Evolutionary conservation across 495 filamentous ascomycete genomes (phyloP).

Genomic region (Podospora comata): DNA sequence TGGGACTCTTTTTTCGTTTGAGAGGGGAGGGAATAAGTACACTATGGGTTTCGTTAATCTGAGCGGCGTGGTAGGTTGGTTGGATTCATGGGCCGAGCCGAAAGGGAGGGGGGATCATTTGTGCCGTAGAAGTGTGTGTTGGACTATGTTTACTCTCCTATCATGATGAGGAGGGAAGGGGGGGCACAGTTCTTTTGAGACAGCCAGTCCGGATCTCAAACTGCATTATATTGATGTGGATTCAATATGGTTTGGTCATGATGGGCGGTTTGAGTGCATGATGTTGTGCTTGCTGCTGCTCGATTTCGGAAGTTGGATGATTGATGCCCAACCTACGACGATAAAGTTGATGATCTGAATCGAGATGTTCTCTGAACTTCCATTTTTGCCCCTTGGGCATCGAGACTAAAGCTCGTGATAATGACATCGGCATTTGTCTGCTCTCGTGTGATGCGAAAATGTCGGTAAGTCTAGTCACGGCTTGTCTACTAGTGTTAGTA

Average conservation of each 20-base stretch:
- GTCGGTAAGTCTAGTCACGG: background rate
- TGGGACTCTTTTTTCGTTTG: background rate
- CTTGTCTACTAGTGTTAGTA: background rate
- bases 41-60: background rate
- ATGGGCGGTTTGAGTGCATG: no score
- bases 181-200: background rate
- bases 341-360: slow-evolving; percentile 1
- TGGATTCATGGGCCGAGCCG: slow-evolving; percentile 5
- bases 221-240: no score
- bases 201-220: no score
- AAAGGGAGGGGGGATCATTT: background rate
- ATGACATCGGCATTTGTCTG: no score
- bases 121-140: background rate
- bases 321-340: background rate
- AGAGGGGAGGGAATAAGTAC: background rate
- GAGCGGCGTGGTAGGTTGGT: background rate
- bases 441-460: background rate
- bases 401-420: background rate
- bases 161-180: background rate
- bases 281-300: no score
- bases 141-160: slow-evolving; percentile 12
- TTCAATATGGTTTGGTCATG: no score
- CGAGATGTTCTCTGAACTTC: background rate
- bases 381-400: background rate
- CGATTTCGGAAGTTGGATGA: no score